Percentiles rank a stretch among this genome's conserved stretches.
Evolutionary conservation across 106 monocot species (phyloP).

Genomic region (Phalaenopsis equestris): DNA sequence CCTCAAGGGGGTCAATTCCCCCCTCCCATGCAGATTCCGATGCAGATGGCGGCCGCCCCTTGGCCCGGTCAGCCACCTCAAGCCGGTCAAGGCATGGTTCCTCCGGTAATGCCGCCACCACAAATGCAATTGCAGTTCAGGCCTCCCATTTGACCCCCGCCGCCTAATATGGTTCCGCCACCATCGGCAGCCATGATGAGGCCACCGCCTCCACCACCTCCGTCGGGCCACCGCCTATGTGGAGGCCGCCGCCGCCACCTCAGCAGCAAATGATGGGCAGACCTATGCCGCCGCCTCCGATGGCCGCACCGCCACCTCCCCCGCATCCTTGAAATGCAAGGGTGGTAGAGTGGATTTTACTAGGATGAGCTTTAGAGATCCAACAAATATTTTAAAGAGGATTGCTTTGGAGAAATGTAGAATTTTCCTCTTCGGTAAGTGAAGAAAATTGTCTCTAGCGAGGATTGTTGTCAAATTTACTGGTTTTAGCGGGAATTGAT

Average conservation of each 20-base stretch:
- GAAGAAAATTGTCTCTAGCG: no score
- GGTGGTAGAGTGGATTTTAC: neutral
- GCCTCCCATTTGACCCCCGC: constrained; percentile 22
- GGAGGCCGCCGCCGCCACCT: constrained; percentile 48
- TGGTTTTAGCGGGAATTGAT: neutral
- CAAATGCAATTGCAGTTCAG: constrained; percentile 38
- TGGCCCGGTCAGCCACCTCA: constrained; percentile 55
- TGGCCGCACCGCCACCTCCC: neutral
- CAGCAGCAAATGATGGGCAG: constrained; percentile 32
- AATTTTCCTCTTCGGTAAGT: no score
- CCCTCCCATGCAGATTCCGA: constrained; percentile 43
- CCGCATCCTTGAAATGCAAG: neutral
- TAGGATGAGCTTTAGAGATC: neutral
- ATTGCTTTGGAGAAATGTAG: neutral
- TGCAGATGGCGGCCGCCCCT: constrained; percentile 10
- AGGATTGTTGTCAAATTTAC: neutral
- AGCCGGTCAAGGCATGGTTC: constrained; percentile 15
- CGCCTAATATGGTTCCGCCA: constrained; percentile 39
- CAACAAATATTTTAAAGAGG: neutral
- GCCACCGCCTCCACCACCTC: constrained; percentile 43
- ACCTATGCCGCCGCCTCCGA: constrained; percentile 38
- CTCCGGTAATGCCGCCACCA: constrained; percentile 31
- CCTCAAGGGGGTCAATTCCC: constrained; percentile 41
- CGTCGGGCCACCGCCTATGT: constrained; percentile 23
- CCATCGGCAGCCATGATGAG: constrained; percentile 36